phyloP scores from a whole-genome alignment of 2,329 filamentous ascomycete genomes.

The Tolypocladium ovalisporum region DNA sequence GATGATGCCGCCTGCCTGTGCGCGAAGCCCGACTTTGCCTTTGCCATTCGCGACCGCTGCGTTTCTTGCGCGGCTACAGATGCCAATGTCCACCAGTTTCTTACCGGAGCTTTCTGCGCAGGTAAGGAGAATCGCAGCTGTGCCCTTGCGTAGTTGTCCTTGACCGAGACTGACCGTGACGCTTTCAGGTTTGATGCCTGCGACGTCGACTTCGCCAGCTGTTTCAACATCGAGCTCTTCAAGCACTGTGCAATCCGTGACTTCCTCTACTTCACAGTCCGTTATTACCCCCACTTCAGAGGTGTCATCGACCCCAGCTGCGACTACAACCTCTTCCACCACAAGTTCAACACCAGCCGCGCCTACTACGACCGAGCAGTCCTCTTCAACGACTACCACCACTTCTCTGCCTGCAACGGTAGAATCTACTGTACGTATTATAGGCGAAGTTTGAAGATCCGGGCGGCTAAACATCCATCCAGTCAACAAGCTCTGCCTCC shows the following conservation, averaged over 20 bases:
- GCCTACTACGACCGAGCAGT: background rate
- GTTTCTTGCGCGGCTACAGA: constrained; percentile 17
- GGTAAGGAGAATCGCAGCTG: constrained; percentile 1
- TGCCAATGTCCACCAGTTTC: constrained; percentile 15
- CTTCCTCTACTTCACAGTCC: background rate
- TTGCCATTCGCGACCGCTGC: constrained; percentile 25
- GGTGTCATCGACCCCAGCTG: background rate
- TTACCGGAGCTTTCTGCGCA: constrained; percentile 12
- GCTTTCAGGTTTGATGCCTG: background rate
- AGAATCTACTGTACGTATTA: background rate
- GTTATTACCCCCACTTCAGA: background rate
- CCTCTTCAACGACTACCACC: constrained; percentile 2
- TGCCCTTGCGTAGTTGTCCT: background rate
- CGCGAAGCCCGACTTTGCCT: constrained; percentile 10
- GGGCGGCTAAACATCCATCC: background rate
- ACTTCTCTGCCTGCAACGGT: background rate
- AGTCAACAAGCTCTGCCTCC: background rate
- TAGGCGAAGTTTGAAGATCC: background rate
- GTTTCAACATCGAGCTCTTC: background rate
- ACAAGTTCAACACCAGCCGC: background rate
- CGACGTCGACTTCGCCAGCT: background rate
- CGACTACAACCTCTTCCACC: background rate
- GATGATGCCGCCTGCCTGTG: constrained; percentile 29
- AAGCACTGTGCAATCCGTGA: background rate
- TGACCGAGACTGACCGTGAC: background rate